Evolutionary conservation across 495 filamentous ascomycete genomes (phyloP).

Genomic region (Geopyxis carbonaria): DNA sequence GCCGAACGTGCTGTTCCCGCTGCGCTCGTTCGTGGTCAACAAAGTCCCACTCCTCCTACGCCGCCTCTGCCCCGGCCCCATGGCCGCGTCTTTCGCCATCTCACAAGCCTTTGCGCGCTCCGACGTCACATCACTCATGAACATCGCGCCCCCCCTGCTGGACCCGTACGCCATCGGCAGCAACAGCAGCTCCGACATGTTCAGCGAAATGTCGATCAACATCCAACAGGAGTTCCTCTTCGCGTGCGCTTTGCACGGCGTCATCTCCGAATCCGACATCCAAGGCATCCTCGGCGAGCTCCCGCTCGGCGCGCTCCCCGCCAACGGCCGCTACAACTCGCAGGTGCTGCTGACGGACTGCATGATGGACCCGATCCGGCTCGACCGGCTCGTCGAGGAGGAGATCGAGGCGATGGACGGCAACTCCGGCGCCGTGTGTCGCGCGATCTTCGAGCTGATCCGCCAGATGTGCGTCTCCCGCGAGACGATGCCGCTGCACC

Average conservation of each 20-base stretch:
- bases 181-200: conserved; percentile 18
- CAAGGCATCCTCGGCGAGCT: conserved; percentile 70
- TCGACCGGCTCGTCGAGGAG: conserved; percentile 66
- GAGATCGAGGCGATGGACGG: conserved; percentile 89
- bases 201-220: conserved; percentile 17
- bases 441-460: conserved; percentile 71
- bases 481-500: conserved; percentile 82
- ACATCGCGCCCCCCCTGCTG: conserved; percentile 16
- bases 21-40: conserved; percentile 84
- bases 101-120: conserved; percentile 21
- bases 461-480: conserved; percentile 58
- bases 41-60: conserved; percentile 69
- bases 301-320: conserved; percentile 63
- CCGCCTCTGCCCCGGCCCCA: conserved; percentile 37
- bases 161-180: conserved; percentile 19
- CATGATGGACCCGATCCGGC: conserved; percentile 47
- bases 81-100: conserved; percentile 17
- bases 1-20: conserved; percentile 50
- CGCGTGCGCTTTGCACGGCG: conserved; percentile 67
- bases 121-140: conserved; percentile 30
- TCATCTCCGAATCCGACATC: conserved; percentile 63
- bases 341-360: conserved; percentile 61
- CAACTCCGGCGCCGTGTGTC: conserved; percentile 77
- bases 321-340: conserved; percentile 55
- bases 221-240: conserved; percentile 86